Base-by-base conservation (phyloP, 1,139 yeast genomes). In the Debaryomyces fabryi region DNA sequence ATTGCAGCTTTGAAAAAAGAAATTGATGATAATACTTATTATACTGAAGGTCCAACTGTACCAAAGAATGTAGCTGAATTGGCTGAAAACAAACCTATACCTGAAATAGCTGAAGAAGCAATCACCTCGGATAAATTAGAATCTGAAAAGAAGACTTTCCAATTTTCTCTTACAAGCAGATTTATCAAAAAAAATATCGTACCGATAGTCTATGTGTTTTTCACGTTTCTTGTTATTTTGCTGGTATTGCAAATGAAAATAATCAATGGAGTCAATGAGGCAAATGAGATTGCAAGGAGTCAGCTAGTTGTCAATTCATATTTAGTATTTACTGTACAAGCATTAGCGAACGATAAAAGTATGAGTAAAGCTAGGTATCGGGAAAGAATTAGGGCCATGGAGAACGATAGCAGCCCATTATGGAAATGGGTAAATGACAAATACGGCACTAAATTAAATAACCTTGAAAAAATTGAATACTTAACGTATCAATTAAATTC, bases 1-100 rank as follows among this genome's bases (percentile, higher is more conserved):
- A 49, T 74, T 3, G 59, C 49, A 9, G 62, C 59, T n/a, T 56
- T 76, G 42, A 62, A 52, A 38, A 52, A 61, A 10, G 79, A 72
- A 49, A 58, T 72, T n/a, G 53, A 51, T 3, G 49, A 52, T 10
- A 54, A 59, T 20, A 69, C 72, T 1, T 57, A 60, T 36, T 49
- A 37, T 30, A 56, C 51, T 10, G 64, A 60, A 42, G 69, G 66
- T 6, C 61, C 64, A 20, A 52, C 55, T 24, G 33, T 48, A 4
- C 46, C 49, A 7, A 47, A 49, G 32, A 40, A 38, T 16, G 16
- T 36, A n/a, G 33, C 21, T 7, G 38, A 35, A 16, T 16, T 34
- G 15, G n/a, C 21, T 20, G 18, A 39, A 30, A 13, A 18, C 23
- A 13, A 25, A 8, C 33, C 8, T 24, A 10, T 21, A 35, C 37